These are phyloP conservation scores for Ophiocordyceps camponoti-rufipedis DNA, from an alignment of 2,329 filamentous ascomycete species.

Conservation along the genomic window DNA sequence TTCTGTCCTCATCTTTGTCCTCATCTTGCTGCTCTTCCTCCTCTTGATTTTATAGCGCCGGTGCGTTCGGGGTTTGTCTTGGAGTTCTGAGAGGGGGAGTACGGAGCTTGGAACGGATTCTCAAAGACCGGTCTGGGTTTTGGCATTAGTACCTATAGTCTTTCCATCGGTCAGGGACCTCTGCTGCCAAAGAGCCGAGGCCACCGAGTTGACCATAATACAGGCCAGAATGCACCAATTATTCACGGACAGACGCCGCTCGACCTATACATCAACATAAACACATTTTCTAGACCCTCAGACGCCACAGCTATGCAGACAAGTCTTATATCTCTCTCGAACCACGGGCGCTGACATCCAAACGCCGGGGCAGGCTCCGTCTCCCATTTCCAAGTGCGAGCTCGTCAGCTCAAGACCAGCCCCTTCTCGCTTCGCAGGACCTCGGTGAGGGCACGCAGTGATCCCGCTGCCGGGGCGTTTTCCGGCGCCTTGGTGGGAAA, in stretches of 20 bases:
- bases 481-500: constrained; percentile 40
- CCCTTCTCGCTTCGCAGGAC: constrained; percentile 32
- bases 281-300: neutral
- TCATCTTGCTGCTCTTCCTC: constrained; percentile 73
- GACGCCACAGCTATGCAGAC: constrained; percentile 3
- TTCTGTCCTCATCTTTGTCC: constrained; percentile 65
- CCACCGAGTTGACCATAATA: neutral
- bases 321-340: no score
- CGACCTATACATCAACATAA: neutral
- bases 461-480: constrained; percentile 29
- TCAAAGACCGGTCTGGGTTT: neutral
- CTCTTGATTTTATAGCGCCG: constrained; percentile 38
- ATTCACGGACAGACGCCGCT: neutral
- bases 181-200: neutral
- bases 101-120: neutral
- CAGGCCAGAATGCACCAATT: neutral
- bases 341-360: no score
- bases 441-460: constrained; percentile 33
- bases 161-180: neutral
- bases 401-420: constrained; percentile 20
- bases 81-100: neutral
- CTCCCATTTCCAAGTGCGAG: neutral
- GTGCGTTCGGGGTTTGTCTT: neutral
- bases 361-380: no score
- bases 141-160: neutral